Base-by-base conservation (phyloP, 768 basidiomycete species). In the Paxillus involutus region DNA sequence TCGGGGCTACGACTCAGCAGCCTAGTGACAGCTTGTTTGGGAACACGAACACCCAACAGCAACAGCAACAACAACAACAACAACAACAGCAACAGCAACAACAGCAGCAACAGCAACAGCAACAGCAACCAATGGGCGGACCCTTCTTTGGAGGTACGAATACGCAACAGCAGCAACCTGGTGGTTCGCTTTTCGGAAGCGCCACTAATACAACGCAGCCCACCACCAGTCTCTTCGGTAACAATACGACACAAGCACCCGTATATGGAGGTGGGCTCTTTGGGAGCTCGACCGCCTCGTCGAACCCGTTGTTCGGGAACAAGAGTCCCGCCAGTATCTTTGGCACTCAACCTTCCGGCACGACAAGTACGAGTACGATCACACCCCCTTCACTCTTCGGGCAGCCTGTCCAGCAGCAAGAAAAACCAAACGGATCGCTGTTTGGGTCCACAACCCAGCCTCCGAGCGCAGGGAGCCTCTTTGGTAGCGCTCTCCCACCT, bases 221-320 rank as follows among this genome's bases (percentile, higher is more conserved):
- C 51, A 51, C 66, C 6, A 30, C 68, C 3, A 48, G 55, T 41
- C 49, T 72, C 45, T 74, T 74, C 58, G 66, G 72, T 13, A 53
- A 40, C 44, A 60, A 62, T 6, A 41, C 53, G 14, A 61, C 63
- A n/a, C 52, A 51, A 24, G 21, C 58, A 33, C 67, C 62, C 26
- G 53, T 51, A 8, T 57, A 60, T 44, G 57, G 49, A n/a, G 56
- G 58, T 1, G 63, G 70, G 32, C 43, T 61, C 4, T 73, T 71
- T 55, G 71, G 71, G 14, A 47, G n/a, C 40, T 52, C 66, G 2
- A 57, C 54, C 35, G 44, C 68, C 39, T 60, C 63, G 32, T 60
- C 63, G 39, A 66, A 71, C 47, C 63, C 71, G 37, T 53, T 75
- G 29, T 78, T 78, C 44, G 75, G 73, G 13, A 70, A 68, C 49